Conservation (phyloP, 257 asterid genomes). For the Perilla frutescens region DNA sequence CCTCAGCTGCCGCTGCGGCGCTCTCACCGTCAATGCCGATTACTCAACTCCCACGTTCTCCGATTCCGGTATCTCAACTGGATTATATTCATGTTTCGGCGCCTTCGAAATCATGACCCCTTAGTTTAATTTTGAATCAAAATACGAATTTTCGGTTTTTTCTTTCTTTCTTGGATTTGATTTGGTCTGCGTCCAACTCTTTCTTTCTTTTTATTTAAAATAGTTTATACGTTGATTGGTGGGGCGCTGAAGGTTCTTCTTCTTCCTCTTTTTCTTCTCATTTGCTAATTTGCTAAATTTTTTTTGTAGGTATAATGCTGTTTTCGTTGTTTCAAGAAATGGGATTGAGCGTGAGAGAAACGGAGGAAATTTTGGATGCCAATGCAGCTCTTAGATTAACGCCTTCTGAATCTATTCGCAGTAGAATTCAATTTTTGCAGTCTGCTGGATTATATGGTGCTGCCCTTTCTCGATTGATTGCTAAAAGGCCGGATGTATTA, state of each 20-base stretch:
- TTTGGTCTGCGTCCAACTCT: neutral
- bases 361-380: conserved; percentile 55
- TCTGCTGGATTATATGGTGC: conserved; percentile 59
- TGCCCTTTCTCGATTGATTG: conserved; percentile 57
- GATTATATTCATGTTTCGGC: neutral
- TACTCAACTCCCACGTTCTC: conserved; percentile 31
- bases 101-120: neutral
- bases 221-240: conserved; percentile 5
- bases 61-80: conserved; percentile 44
- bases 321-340: conserved; percentile 63
- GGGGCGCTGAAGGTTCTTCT: neutral
- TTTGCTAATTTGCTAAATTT: neutral
- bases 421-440: conserved; percentile 54
- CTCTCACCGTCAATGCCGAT: conserved; percentile 40
- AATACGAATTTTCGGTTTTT: too few relatives aligned
- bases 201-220: neutral
- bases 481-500: conserved; percentile 64
- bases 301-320: conserved; percentile 52
- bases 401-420: conserved; percentile 57
- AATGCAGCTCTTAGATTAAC: conserved; percentile 49
- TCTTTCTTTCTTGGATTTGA: neutral
- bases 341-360: conserved; percentile 64
- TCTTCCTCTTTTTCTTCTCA: too few relatives aligned
- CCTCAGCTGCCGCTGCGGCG: conserved; percentile 48
- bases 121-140: neutral